Evolutionary conservation across 2,329 filamentous ascomycete genomes (phyloP).

Genomic region (Neofusicoccum umdonicola): DNA sequence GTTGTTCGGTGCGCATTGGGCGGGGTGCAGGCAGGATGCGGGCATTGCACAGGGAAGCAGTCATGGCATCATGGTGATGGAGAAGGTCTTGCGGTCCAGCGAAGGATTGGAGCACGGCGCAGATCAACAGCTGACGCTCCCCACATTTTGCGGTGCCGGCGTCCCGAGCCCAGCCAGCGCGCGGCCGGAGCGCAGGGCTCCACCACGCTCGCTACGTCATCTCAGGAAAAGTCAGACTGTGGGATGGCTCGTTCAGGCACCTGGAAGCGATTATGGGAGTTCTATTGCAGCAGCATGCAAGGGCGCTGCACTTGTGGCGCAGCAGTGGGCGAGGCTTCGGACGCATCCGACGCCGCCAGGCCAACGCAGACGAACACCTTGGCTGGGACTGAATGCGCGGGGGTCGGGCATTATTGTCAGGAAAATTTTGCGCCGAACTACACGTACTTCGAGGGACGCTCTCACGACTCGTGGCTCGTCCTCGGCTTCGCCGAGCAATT

Average conservation of each 20-base stretch:
- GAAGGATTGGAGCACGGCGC: background rate
- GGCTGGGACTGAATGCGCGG: too few species aligned
- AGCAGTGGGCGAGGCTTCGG: background rate
- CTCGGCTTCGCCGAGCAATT: background rate
- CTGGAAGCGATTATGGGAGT: background rate
- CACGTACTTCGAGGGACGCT: too few species aligned
- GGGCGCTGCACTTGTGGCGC: background rate
- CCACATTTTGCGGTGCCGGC: background rate
- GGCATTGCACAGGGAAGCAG: background rate
- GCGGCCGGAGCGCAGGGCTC: background rate
- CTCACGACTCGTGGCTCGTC: too few species aligned
- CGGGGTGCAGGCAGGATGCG: background rate
- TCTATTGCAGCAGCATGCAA: background rate
- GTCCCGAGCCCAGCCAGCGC: background rate
- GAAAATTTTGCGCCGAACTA: too few species aligned
- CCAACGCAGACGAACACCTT: background rate
- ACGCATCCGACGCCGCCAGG: too few species aligned
- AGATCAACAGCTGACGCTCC: conserved; percentile 5
- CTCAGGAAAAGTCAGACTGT: background rate
- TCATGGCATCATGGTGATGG: conserved; percentile 6
- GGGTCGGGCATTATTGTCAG: too few species aligned
- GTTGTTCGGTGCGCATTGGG: background rate
- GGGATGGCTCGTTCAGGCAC: background rate
- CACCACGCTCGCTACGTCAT: background rate
- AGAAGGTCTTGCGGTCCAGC: background rate